phyloP scores from a whole-genome alignment of 495 filamentous ascomycete species.

The Sabuloglossum arenarium region DNA sequence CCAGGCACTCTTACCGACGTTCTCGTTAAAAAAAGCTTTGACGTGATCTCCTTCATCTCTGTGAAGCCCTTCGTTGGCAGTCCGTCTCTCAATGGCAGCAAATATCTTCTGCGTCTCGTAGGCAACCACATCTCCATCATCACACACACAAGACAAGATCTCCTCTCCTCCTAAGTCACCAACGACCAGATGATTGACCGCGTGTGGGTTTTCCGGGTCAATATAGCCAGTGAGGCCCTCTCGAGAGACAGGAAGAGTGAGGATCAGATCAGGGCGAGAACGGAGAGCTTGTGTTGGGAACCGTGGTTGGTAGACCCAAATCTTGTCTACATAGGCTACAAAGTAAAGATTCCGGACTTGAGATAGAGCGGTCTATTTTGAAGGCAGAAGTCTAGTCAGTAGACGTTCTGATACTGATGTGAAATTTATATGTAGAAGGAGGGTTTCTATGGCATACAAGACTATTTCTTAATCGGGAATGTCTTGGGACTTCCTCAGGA shows the following conservation, averaged over 20 bases:
- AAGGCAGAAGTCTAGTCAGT: neutral
- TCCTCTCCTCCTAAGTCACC: constrained; percentile 67
- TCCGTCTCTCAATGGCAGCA: constrained; percentile 21
- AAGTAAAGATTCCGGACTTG: constrained; percentile 51
- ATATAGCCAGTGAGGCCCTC: constrained; percentile 30
- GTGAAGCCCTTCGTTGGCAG: constrained; percentile 9
- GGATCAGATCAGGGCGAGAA: constrained; percentile 35
- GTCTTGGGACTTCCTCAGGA: neutral
- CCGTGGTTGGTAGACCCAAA: constrained; percentile 54
- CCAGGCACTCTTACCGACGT: constrained; percentile 67
- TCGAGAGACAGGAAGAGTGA: constrained; percentile 36
- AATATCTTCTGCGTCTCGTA: constrained; percentile 46
- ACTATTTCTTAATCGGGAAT: constrained; percentile 27
- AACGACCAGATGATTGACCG: constrained; percentile 58
- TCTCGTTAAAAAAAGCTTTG: constrained; percentile 46
- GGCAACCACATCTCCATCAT: constrained; percentile 76
- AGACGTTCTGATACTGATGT: too few species aligned
- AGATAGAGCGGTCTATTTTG: constrained; percentile 28
- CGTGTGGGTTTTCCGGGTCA: constrained; percentile 36
- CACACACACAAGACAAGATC: constrained; percentile 52
- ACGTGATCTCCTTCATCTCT: constrained; percentile 11
- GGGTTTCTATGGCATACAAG: constrained; percentile 28
- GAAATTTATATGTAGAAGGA: too few species aligned
- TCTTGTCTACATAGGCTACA: constrained; percentile 44
- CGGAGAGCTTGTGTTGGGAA: constrained; percentile 45